A percentile compares a stretch with the other conserved stretches of the same genome.
Evolutionary conservation across 2,329 filamentous ascomycete species (phyloP).

Genomic region (Bipolaris oryzae): DNA sequence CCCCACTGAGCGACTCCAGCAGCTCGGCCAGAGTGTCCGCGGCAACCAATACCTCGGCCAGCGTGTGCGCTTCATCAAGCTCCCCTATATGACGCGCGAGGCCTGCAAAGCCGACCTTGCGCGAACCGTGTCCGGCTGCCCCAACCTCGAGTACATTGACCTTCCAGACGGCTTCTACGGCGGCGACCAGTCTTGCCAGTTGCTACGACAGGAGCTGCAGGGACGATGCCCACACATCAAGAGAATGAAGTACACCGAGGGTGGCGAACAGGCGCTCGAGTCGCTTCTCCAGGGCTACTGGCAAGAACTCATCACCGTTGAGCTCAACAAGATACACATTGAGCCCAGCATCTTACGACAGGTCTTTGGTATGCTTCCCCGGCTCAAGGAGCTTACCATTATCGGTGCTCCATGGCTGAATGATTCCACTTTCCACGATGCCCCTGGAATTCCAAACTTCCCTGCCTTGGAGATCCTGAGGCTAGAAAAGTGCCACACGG

Average conservation of each 20-base stretch:
- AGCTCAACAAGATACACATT: slow-evolving; percentile 70
- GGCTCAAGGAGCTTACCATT: slow-evolving; percentile 76
- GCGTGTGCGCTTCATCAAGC: slow-evolving; percentile 79
- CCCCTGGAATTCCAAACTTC: slow-evolving; percentile 71
- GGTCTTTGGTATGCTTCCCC: slow-evolving; percentile 70
- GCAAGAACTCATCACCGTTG: slow-evolving; percentile 73
- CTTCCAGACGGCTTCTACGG: slow-evolving; percentile 85
- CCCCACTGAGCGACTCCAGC: slow-evolving; percentile 73
- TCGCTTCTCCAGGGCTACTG: slow-evolving; percentile 70
- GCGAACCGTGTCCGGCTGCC: slow-evolving; percentile 80
- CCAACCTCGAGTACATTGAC: slow-evolving; percentile 87
- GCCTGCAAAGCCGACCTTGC: slow-evolving; percentile 83
- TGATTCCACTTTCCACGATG: slow-evolving; percentile 75
- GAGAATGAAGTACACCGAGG: slow-evolving; percentile 84
- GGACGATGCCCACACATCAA: slow-evolving; percentile 80
- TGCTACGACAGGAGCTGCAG: slow-evolving; percentile 83
- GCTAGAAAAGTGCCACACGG: slow-evolving; percentile 70
- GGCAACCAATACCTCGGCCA: slow-evolving; percentile 74
- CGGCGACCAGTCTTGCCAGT: slow-evolving; percentile 76
- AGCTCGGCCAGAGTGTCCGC: slow-evolving; percentile 81
- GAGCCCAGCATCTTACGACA: slow-evolving; percentile 74
- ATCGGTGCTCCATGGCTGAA: slow-evolving; percentile 72
- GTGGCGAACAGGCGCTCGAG: slow-evolving; percentile 79
- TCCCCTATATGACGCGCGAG: slow-evolving; percentile 93
- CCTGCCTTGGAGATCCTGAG: slow-evolving; percentile 76